Base-by-base conservation (phyloP, 441 rosid species). In the Adansonia madagascariensis region DNA sequence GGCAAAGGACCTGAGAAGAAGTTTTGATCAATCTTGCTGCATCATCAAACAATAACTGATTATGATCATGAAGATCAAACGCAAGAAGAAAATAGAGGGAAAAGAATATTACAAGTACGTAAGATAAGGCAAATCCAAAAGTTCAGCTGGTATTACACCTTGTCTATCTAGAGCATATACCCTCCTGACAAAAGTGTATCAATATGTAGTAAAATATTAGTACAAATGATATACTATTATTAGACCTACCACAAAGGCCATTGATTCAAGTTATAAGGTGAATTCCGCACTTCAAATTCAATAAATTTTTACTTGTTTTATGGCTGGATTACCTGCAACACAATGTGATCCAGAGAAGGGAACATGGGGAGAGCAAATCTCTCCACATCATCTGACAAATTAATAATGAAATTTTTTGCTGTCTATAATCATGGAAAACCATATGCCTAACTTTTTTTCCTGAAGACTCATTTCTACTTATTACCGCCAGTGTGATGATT, bases 51-150 rank as follows among this genome's bases (percentile, higher is more conserved):
- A 75, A 50, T 4, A 14, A 66, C 3, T 8, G 22, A 27, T 24
- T 50, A 3, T 14, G 14, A 10, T 71, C n/a, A 31, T 52, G 7
- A 11, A 71, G 14, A 55, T 43, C 2, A 18, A 73, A 56, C 2
- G 15, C 18, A 6, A 59, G 41, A 41, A n/a, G 17, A 14, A 66
- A 0, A 50, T n/a, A 63, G 55, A 20, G 6, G 15, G 46, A 43
- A 56, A 74, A 7, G 14, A 49, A 4, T 24, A 61, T 18, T 88
- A 88, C 90, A 90, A 78, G 82, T 80, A 78, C 63, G 65, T 66
- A 46, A 90, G 84, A 70, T 59, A 84, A 77, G 77, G 82, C 59
- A 90, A 80, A 77, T 73, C 85, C 91, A 84, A 85, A 24, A 90
- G 70, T 56, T 87, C 90, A 17, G 81, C 88, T 0, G 91, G 91